Conservation (phyloP, 225 moss, liverwort and hornwort genomes). For the Climacium dendroides region DNA sequence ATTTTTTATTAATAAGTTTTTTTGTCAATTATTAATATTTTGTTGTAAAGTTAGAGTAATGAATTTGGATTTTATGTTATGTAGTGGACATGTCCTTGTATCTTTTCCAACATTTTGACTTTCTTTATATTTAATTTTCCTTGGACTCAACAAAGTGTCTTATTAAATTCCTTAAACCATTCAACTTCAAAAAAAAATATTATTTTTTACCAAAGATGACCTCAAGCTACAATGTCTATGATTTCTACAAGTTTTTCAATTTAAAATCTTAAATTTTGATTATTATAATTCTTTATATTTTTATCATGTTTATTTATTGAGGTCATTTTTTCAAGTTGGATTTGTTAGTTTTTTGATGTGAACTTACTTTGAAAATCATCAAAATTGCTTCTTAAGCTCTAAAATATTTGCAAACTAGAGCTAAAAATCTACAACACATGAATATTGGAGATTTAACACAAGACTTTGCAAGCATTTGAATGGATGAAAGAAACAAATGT, state of each 20-base stretch:
- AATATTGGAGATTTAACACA: neutral
- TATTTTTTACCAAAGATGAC: neutral
- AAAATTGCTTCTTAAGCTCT: neutral
- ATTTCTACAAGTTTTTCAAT: neutral
- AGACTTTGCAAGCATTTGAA: neutral
- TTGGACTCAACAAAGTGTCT: neutral
- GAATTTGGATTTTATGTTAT: neutral
- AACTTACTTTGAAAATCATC: neutral
- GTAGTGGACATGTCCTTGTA: neutral
- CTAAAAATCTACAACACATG: neutral
- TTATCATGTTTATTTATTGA: too few relatives aligned
- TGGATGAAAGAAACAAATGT: neutral
- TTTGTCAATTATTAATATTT: neutral
- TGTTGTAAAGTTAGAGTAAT: neutral
- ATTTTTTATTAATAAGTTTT: neutral
- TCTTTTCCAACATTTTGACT: neutral
- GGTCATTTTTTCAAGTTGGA: neutral
- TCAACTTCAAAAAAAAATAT: neutral
- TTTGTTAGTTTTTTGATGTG: neutral
- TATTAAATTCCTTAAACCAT: neutral
- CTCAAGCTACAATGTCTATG: accelerated
- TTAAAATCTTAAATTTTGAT: neutral
- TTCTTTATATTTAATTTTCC: neutral
- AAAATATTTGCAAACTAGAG: accelerated
- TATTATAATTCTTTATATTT: neutral